Conservation (phyloP, 352 stramenopile species). For the Phytophthora fragariaefolia region DNA sequence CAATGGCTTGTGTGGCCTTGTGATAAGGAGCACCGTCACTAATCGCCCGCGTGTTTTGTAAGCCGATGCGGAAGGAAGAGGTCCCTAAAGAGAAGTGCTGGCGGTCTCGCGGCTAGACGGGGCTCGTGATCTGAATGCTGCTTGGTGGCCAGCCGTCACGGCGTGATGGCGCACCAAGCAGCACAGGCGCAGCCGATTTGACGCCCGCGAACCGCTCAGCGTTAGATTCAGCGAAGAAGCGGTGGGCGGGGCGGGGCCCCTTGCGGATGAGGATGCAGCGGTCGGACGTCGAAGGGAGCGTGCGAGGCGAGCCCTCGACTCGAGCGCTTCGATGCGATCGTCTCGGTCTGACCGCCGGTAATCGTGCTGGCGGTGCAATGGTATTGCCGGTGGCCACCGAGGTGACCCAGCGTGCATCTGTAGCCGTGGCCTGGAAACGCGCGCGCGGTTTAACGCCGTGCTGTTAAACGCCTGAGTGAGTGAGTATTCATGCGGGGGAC, state of each 20-base stretch:
- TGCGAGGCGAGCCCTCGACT: too few relatives aligned
- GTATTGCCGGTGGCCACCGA: background rate
- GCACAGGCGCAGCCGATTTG: constrained; percentile 7
- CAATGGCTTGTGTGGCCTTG: background rate
- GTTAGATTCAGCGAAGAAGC: too few relatives aligned
- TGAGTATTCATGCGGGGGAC: background rate
- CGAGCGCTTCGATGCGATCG: too few relatives aligned
- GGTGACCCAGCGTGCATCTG: background rate
- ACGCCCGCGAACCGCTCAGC: background rate
- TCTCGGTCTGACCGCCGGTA: background rate
- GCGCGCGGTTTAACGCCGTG: background rate
- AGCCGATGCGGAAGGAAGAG: background rate
- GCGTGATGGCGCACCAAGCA: background rate
- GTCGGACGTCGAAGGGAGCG: too few relatives aligned
- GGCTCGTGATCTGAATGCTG: constrained; percentile 5
- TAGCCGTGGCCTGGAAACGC: background rate
- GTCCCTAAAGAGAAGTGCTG: background rate
- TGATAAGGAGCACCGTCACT: constrained; percentile 8
- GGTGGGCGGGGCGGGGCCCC: too few relatives aligned
- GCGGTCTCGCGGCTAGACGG: constrained; percentile 1
- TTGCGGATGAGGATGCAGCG: too few relatives aligned
- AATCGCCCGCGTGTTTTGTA: background rate
- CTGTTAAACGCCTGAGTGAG: background rate
- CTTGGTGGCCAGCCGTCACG: constrained; percentile 14
- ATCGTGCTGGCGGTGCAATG: background rate